These are phyloP conservation scores for Clarireedia homoeocarpa DNA, from an alignment of 2,329 filamentous ascomycete genomes.

Conservation along the genomic window DNA sequence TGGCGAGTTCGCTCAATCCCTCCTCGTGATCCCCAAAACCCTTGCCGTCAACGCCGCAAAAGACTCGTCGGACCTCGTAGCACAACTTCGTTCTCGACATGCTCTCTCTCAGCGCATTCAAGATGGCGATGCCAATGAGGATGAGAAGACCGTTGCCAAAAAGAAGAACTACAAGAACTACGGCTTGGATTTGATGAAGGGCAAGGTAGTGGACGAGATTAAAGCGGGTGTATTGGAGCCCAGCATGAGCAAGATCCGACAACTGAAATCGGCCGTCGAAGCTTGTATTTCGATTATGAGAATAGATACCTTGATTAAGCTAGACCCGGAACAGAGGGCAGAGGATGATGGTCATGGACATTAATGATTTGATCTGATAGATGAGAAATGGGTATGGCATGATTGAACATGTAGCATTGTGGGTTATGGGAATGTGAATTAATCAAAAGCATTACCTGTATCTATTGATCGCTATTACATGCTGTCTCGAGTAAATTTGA, in stretches of 20 bases:
- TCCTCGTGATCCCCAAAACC: conserved; percentile 92
- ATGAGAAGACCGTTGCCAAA: conserved; percentile 82
- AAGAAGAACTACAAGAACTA: conserved; percentile 99
- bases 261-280: conserved; percentile 97
- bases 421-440: conserved; percentile 5
- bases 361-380: conserved; percentile 36
- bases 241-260: conserved; percentile 95
- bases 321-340: conserved; percentile 79
- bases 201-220: conserved; percentile 85
- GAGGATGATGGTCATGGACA: conserved; percentile 83
- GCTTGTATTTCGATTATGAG: conserved; percentile 99
- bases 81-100: conserved; percentile 89
- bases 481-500: too few species aligned
- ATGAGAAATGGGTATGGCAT: conserved; percentile 9
- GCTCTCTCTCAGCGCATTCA: conserved; percentile 87
- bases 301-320: conserved; percentile 96
- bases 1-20: conserved; percentile 90
- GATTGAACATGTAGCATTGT: conserved; percentile 9
- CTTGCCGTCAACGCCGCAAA: conserved; percentile 95
- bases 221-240: conserved; percentile 95
- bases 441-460: conserved; percentile 8
- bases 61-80: conserved; percentile 89
- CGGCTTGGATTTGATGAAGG: conserved; percentile 80
- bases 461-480: not conserved
- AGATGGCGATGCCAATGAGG: conserved; percentile 74